These are phyloP conservation scores for Grosmannia serpens DNA, from an alignment of 2,329 filamentous ascomycete species.

Conservation along the genomic window DNA sequence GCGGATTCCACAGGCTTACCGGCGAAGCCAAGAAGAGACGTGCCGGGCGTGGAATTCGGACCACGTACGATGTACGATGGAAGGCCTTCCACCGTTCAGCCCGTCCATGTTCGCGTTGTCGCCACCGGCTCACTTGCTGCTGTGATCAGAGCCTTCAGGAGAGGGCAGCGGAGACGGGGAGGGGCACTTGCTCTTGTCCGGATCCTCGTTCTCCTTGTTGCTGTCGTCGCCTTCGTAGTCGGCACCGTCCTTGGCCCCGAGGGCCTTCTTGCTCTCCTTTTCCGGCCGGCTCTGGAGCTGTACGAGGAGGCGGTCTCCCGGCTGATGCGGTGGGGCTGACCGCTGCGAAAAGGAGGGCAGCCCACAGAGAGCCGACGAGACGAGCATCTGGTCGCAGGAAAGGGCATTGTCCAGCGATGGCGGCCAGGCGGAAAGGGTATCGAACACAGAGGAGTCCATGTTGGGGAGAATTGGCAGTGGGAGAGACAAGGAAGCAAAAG, in stretches of 20 bases:
- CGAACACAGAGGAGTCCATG: no score
- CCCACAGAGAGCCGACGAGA: not conserved
- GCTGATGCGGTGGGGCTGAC: not conserved
- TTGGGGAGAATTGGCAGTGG: no score
- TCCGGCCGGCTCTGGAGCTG: not conserved
- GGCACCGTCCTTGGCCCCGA: not conserved
- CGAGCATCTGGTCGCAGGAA: not conserved
- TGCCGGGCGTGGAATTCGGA: no score
- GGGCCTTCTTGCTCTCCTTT: not conserved
- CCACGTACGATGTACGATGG: no score
- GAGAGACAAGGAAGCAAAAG: no score
- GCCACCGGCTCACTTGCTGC: no score
- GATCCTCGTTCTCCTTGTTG: constrained; percentile 5
- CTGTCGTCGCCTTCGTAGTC: not conserved
- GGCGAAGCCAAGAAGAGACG: not conserved
- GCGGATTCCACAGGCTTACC: not conserved
- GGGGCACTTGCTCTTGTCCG: not conserved
- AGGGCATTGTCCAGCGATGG: no score
- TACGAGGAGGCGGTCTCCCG: not conserved
- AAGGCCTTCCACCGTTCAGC: no score
- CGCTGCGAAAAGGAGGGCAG: not conserved
- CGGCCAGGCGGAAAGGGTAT: not conserved
- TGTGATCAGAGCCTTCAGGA: not conserved
- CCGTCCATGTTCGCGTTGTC: not conserved
- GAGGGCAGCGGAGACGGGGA: not conserved